Base-by-base conservation (phyloP, 2,329 filamentous ascomycete genomes). In the Ascocoryne sarcoides region DNA sequence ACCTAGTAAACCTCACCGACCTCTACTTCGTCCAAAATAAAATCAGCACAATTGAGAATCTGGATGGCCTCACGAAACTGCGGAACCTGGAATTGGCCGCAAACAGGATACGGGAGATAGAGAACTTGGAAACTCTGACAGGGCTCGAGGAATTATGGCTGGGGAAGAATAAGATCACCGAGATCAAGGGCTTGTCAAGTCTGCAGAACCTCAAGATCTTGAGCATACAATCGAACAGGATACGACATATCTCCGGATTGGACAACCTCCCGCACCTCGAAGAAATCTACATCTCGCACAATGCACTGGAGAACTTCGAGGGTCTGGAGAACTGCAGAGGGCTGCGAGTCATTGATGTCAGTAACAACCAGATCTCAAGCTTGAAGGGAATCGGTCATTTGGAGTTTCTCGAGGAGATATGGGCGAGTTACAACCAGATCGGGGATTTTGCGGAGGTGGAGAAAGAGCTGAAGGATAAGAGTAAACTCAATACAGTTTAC, bases 241-340 rank as follows among this genome's bases (percentile, higher is more conserved):
- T 98, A 51, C 81, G 77, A 42, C 75, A 79, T 48, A 75, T 98
- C 12, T 70, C 77, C 9, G 87, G 87, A 2, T 75, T 98, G 14
- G 73, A 75, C n/a, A 69, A 76, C 8, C 76, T 90, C 1, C 72
- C 76, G 4, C 76, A 78, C 36, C 79, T 98, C 0, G 86, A 95
- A 63, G 92, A 98, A 63, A 73, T 98, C 10, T 95, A 98, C 65
- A 82, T 96, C 51, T 93, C 88, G 4, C 87, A 98, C 69, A 98
- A 98, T 61, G 77, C 82, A n/a, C 71, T 98, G 34, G 80, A 79
- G 14, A 76, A 79, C 1, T 71, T 96, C 9, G 73, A 77, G 2
- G 88, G 88, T 0, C 70, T 96, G 2, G 76, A 54, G 60, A 66
- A 43, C 82, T 81, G 57, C 61, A 66, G 3, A 75, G 77, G 33